A percentile compares a stretch with the other conserved stretches of the same genome.
phyloP scores from a whole-genome alignment of 1,284 basidiomycete genomes.

The Stereum hirsutum region DNA sequence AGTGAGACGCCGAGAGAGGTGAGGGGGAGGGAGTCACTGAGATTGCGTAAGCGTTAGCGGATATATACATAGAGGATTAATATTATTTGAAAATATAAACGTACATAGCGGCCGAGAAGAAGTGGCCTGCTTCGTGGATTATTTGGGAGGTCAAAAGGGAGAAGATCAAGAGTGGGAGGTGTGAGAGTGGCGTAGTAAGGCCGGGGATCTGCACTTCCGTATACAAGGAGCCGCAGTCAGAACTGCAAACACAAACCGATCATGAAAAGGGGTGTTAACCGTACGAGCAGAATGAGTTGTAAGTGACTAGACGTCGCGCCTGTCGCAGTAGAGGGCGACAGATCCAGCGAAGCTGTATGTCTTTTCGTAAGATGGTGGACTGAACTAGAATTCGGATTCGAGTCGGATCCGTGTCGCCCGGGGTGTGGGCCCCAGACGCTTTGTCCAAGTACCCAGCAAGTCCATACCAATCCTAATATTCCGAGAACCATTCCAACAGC shows the following conservation, averaged over 20 bases:
- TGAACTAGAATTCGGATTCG: too few species aligned
- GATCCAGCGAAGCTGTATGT: too few species aligned
- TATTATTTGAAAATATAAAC: slow-evolving; percentile 13
- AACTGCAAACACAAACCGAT: neutral
- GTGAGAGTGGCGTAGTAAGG: slow-evolving; percentile 57
- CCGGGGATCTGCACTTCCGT: slow-evolving; percentile 52
- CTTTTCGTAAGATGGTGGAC: too few species aligned
- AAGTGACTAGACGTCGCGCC: too few species aligned
- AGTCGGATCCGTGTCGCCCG: too few species aligned
- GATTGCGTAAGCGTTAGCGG: neutral
- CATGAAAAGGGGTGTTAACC: too few species aligned
- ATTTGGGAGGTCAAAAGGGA: slow-evolving; percentile 50
- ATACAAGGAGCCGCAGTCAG: slow-evolving; percentile 8
- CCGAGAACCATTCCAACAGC: too few species aligned
- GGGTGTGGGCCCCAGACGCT: too few species aligned
- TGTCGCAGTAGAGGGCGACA: too few species aligned
- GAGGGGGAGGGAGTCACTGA: slow-evolving; percentile 47
- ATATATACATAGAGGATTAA: neutral
- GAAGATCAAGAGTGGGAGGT: slow-evolving; percentile 51
- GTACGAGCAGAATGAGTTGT: too few species aligned
- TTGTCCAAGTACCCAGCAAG: too few species aligned
- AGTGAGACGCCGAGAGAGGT: slow-evolving; percentile 47
- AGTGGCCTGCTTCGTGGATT: slow-evolving; percentile 67
- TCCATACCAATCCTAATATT: too few species aligned
- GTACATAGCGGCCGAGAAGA: slow-evolving; percentile 55